Conservation (phyloP, 176 grass and related monocot species). For the Oryza glumipatula region DNA sequence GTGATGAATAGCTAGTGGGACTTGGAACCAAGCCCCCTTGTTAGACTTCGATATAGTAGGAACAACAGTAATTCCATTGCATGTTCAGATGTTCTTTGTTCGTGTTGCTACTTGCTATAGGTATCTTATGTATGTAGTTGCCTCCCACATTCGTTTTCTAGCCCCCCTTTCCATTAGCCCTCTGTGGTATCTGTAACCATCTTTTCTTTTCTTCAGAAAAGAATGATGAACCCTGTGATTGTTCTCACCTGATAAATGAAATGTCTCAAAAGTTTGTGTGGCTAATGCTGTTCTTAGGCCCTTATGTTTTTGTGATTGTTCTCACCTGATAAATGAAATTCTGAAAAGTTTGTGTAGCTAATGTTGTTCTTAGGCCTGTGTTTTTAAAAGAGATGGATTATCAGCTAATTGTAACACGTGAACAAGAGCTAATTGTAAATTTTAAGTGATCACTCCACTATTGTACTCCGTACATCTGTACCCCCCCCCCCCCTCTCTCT, state of each 20-base stretch:
- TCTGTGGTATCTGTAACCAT: neutral
- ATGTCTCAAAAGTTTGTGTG: neutral
- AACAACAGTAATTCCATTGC: neutral
- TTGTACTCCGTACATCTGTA: no score
- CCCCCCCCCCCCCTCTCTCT: no score
- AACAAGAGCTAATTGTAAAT: no score
- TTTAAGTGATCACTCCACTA: no score
- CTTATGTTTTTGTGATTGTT: neutral
- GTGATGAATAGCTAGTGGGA: neutral
- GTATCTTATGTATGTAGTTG: slow-evolving; percentile 24
- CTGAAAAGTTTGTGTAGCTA: no score
- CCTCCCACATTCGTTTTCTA: slow-evolving; percentile 12
- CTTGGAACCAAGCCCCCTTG: neutral
- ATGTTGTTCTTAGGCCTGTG: no score
- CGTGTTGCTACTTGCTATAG: neutral
- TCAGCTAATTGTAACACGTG: no score
- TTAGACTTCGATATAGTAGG: neutral
- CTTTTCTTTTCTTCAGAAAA: neutral
- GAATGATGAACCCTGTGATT: slow-evolving; percentile 8
- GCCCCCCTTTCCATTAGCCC: neutral
- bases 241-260: neutral
- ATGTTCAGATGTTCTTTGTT: slow-evolving; percentile 11
- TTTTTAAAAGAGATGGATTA: no score
- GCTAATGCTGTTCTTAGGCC: neutral
- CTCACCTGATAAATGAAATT: no score